Evolutionary conservation across 2,329 filamentous ascomycete genomes (phyloP), one percentile per base, ranked within the genome.

Genomic region (Chaetomiaceae sp.): DNA sequence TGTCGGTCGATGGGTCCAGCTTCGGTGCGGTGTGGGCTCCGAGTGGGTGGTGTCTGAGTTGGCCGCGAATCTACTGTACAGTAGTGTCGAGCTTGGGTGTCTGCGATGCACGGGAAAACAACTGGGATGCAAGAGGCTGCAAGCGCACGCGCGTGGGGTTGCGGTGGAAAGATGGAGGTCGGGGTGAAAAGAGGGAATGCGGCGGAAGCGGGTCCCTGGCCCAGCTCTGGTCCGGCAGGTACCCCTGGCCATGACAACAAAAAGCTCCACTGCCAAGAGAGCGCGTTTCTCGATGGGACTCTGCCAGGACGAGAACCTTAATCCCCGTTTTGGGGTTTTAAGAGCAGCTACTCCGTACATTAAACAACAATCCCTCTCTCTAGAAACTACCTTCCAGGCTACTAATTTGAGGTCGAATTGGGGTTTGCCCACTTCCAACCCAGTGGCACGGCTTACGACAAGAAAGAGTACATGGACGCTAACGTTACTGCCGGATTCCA

Each of bases 31-130:
- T 27, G 47, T 13, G 19, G 39, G 42, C 19, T 48, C 35, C 49
- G 41, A 51, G 30, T 55, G 53, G 54, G 46, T 54, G 57, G 50
- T 58, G 57, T 62, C 58, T 61, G 59, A 58, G 62, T 55, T 64
- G 62, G 60, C 58, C 44, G 53, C 52, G 33, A 45, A 51, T 44
- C 49, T 56, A 50, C 53, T 51, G 43, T 58, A 41, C 50, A 25
- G 38, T 56, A 50, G 54, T 51, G 43, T 58, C 43, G 51, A 25
- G 38, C 53, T 57, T 55, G 54, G 56, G 50, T n/a, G n/a, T 53
- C 53, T 55, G 58, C 46, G 58, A 57, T 60, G 57, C 55, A 58
- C 53, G 48, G 58, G 49, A 57, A 58, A 57, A n/a, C n/a, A n/a
- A 55, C 50, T 48, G 53, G 48, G 58, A 60, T 57, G 55, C 58